Evolutionary conservation across 805 yeast species (phyloP).

Genomic region (Kodamaea jinghongensis): DNA sequence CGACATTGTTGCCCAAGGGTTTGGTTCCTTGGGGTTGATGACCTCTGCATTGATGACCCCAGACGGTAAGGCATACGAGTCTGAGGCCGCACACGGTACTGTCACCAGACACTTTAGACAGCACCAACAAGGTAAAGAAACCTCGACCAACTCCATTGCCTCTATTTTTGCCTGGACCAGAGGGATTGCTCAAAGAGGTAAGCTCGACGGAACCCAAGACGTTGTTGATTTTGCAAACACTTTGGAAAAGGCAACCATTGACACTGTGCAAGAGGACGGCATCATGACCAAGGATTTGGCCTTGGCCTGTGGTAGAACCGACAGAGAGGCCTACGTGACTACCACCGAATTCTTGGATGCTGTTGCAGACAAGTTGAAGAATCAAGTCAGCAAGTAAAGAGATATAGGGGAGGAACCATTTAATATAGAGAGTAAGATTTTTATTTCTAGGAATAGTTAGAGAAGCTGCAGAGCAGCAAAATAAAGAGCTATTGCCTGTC

Average conservation of each 20-base stretch:
- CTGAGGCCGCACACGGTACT: conserved; percentile 99
- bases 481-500: too few species aligned
- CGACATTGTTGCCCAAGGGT: conserved; percentile 97
- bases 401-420: too few species aligned
- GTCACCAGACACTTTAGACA: conserved; percentile 96
- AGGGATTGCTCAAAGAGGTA: conserved; percentile 91
- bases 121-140: conserved; percentile 95
- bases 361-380: conserved; percentile 64
- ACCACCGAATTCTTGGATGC: conserved; percentile 89
- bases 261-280: conserved; percentile 78
- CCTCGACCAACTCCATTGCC: conserved; percentile 96
- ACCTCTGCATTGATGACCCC: conserved; percentile 96
- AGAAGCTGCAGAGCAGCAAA: too few species aligned
- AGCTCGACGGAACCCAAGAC: conserved; percentile 80
- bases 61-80: conserved; percentile 92
- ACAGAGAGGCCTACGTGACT: conserved; percentile 77
- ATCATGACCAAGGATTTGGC: conserved; percentile 97
- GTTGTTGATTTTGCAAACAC: conserved; percentile 75
- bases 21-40: conserved; percentile 95
- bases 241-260: conserved; percentile 80
- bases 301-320: conserved; percentile 81
- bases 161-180: conserved; percentile 97
- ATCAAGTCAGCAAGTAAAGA: too few species aligned
- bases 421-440: too few species aligned
- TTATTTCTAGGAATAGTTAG: too few species aligned